Evolutionary conservation across 108 stramenopile genomes (phyloP).

Genomic region (Pseudonitzschia delicatissima): DNA sequence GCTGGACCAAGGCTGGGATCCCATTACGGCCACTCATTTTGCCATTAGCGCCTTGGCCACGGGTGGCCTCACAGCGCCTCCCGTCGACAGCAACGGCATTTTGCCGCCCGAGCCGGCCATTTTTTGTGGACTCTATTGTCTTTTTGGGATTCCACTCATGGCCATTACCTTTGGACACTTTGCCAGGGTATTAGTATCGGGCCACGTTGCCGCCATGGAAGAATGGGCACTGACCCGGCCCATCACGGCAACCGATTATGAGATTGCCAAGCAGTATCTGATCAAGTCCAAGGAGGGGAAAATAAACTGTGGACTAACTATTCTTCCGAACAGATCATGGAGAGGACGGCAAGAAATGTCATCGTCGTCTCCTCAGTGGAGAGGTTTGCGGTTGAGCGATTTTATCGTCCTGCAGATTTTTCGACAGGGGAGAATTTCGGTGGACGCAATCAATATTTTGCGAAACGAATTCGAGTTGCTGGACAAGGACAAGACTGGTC

Average conservation of each 20-base stretch:
- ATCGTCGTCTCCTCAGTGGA: background rate
- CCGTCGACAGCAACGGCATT: constrained; percentile 49
- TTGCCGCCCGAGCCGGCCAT: constrained; percentile 48
- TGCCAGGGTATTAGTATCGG: constrained; percentile 53
- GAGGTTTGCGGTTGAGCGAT: constrained; percentile 49
- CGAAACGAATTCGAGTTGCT: constrained; percentile 49
- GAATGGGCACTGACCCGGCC: constrained; percentile 39
- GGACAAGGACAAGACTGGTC: constrained; percentile 33
- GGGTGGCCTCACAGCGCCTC: constrained; percentile 66
- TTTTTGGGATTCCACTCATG: constrained; percentile 66
- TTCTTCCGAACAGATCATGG: background rate
- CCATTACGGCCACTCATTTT: constrained; percentile 69
- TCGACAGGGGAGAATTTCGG: constrained; percentile 54
- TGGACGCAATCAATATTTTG: constrained; percentile 45
- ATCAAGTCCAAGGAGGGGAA: background rate
- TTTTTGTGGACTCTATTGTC: constrained; percentile 65
- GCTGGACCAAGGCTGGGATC: constrained; percentile 50
- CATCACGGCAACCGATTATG: constrained; percentile 45
- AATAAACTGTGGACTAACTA: background rate
- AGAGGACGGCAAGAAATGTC: background rate
- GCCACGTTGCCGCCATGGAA: constrained; percentile 53
- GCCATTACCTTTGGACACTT: constrained; percentile 62
- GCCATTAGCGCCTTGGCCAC: constrained; percentile 68
- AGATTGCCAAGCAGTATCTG: constrained; percentile 48
- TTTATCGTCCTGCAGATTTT: constrained; percentile 67